These are phyloP conservation scores for Trichosporon inkin DNA, from an alignment of 1,284 basidiomycete genomes.

Conservation along the genomic window DNA sequence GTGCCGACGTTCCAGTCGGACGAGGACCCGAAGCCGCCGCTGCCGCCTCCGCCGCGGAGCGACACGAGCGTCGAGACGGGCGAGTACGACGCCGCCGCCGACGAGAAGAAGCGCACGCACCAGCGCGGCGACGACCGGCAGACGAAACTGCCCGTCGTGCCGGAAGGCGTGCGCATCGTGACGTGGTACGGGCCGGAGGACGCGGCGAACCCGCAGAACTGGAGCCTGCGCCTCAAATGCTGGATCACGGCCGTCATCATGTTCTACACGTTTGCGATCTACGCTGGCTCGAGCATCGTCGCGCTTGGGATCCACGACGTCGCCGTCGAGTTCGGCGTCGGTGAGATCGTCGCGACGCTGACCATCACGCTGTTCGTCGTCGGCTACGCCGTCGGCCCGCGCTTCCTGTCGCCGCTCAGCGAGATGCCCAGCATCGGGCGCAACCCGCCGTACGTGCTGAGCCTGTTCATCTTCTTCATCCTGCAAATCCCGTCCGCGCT, in stretches of 20 bases:
- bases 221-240: conserved; percentile 61
- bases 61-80: not conserved
- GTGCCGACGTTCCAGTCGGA: conserved; percentile 19
- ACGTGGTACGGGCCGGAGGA: conserved; percentile 64
- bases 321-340: conserved; percentile 12
- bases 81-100: conserved; percentile 2
- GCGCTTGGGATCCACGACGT: conserved; percentile 15
- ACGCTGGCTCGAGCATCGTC: conserved; percentile 18
- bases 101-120: not conserved
- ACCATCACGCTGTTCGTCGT: conserved; percentile 51
- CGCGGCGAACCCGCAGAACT: conserved; percentile 65
- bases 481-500: conserved; percentile 44
- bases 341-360: conserved; percentile 16
- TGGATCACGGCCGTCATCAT: conserved; percentile 64
- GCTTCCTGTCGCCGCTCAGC: conserved; percentile 50
- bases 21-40: not conserved
- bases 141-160: conserved; percentile 8
- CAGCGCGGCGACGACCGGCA: conserved; percentile 2
- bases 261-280: conserved; percentile 33
- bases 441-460: conserved; percentile 43
- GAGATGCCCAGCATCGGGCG: conserved; percentile 41
- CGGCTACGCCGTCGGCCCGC: conserved; percentile 59
- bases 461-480: conserved; percentile 41
- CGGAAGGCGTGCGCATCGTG: conserved; percentile 40
- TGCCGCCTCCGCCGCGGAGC: not conserved